Evolutionary conservation across 1,284 basidiomycete species (phyloP).

Genomic region (Leccinum brunneo-olivaceum): DNA sequence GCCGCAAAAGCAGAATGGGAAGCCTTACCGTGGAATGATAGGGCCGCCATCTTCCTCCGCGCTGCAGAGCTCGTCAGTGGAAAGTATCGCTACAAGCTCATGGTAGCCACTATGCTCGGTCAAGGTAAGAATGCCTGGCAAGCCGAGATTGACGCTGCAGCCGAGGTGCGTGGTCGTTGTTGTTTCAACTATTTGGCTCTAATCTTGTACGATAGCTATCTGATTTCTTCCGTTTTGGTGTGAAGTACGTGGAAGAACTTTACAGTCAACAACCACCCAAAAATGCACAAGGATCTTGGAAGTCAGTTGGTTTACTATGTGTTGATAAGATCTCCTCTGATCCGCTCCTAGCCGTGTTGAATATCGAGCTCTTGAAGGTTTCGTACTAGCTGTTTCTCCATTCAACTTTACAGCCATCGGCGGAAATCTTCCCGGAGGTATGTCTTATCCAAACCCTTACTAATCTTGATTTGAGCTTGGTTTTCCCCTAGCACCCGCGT

Average conservation of each 20-base stretch:
- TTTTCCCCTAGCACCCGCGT: slow-evolving; percentile 61
- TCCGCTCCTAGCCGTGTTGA: slow-evolving; percentile 70
- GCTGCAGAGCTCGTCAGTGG: slow-evolving; percentile 90
- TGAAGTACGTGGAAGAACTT: slow-evolving; percentile 94
- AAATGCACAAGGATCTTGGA: slow-evolving; percentile 89
- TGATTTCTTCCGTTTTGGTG: slow-evolving; percentile 96
- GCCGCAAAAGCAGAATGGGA: slow-evolving; percentile 88
- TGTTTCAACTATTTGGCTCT: background rate
- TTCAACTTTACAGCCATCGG: slow-evolving; percentile 99
- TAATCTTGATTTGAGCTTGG: slow-evolving; percentile 2
- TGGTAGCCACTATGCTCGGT: slow-evolving; percentile 96
- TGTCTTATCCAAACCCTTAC: slow-evolving; percentile 18
- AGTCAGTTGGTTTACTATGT: slow-evolving; percentile 49
- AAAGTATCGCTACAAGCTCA: slow-evolving; percentile 91
- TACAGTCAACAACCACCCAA: slow-evolving; percentile 86
- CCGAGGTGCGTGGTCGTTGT: slow-evolving; percentile 59
- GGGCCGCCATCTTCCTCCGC: slow-evolving; percentile 96
- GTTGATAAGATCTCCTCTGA: slow-evolving; percentile 5
- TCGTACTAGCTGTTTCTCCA: slow-evolving; percentile 94
- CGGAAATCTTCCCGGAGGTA: slow-evolving; percentile 80
- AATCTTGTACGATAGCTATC: slow-evolving; percentile 47
- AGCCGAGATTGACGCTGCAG: slow-evolving; percentile 98
- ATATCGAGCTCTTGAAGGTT: slow-evolving; percentile 95
- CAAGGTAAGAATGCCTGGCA: slow-evolving; percentile 99
- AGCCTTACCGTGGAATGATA: slow-evolving; percentile 90